These are phyloP conservation scores for Neurospora sp. DNA, from an alignment of 495 filamentous ascomycete genomes.

Conservation along the genomic window DNA sequence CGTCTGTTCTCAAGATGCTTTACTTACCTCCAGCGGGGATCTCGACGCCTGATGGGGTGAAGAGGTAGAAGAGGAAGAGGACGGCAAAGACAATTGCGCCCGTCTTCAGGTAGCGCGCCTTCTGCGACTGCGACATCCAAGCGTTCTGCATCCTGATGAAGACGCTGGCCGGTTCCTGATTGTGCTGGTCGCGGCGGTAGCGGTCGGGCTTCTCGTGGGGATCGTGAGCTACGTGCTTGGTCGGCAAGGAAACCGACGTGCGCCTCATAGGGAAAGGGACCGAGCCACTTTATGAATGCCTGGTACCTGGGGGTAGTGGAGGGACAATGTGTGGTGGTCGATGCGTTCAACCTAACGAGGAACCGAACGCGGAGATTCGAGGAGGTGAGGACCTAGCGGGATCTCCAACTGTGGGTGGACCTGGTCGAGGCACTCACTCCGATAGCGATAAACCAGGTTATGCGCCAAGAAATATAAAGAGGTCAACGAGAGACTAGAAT, in stretches of 20 bases:
- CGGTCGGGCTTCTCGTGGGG: slow-evolving; percentile 48
- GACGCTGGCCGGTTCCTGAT: slow-evolving; percentile 26
- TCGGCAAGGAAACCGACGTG: slow-evolving; percentile 49
- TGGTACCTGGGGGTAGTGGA: neutral
- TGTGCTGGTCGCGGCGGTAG: slow-evolving; percentile 33
- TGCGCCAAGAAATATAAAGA: neutral
- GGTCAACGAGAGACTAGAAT: slow-evolving; percentile 5
- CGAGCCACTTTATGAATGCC: neutral
- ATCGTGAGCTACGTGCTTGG: slow-evolving; percentile 45
- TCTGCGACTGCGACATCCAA: slow-evolving; percentile 62
- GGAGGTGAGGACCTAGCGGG: neutral
- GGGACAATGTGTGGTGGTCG: neutral
- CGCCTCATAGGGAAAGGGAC: slow-evolving; percentile 38
- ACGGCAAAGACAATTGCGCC: slow-evolving; percentile 66
- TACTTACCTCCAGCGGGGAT: slow-evolving; percentile 33
- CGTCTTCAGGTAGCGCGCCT: slow-evolving; percentile 72
- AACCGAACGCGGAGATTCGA: neutral
- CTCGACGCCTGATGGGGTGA: slow-evolving; percentile 49
- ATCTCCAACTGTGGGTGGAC: neutral
- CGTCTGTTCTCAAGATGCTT: neutral
- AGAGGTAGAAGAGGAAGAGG: slow-evolving; percentile 64
- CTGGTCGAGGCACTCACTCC: neutral
- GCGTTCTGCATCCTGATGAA: slow-evolving; percentile 41
- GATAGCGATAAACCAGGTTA: neutral
- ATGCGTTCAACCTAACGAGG: neutral